Evolutionary conservation across 768 basidiomycete species (phyloP).

Genomic region (Agrocybe pediades): DNA sequence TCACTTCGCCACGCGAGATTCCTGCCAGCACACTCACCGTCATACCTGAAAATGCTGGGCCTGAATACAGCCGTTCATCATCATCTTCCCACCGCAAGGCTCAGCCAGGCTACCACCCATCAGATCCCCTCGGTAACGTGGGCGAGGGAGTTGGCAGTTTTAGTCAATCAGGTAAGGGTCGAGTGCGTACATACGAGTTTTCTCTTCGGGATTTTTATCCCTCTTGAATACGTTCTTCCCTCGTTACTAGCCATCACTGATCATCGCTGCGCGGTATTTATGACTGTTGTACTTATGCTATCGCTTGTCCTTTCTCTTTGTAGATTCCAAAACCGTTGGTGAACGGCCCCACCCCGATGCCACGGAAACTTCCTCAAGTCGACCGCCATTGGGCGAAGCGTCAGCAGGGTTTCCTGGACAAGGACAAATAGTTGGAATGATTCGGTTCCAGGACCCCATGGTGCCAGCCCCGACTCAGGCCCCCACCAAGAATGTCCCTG

Average conservation of each 20-base stretch:
- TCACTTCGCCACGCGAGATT: constrained; percentile 8
- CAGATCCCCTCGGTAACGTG: neutral
- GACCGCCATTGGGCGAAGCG: neutral
- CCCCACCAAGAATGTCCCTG: constrained; percentile 15
- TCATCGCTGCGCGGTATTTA: neutral
- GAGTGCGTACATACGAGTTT: neutral
- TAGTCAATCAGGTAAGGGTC: constrained; percentile 2
- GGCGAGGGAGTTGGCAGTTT: no score
- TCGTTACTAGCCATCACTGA: neutral
- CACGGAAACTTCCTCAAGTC: neutral
- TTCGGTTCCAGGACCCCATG: constrained; percentile 16
- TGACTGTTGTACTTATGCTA: no score
- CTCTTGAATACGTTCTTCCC: constrained; percentile 1
- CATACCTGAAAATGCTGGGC: no score
- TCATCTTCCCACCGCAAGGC: neutral
- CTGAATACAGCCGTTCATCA: neutral
- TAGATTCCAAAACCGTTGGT: neutral
- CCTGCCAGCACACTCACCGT: no score
- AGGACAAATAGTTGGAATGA: constrained; percentile 2
- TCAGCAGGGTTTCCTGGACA: neutral
- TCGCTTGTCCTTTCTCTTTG: neutral
- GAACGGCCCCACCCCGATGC: neutral
- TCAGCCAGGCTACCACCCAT: no score
- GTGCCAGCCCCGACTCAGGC: constrained; percentile 13
- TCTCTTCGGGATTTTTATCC: neutral